Evolutionary conservation across 2,329 filamentous ascomycete genomes (phyloP).

Genomic region (Paraconiothyrium brasiliense): DNA sequence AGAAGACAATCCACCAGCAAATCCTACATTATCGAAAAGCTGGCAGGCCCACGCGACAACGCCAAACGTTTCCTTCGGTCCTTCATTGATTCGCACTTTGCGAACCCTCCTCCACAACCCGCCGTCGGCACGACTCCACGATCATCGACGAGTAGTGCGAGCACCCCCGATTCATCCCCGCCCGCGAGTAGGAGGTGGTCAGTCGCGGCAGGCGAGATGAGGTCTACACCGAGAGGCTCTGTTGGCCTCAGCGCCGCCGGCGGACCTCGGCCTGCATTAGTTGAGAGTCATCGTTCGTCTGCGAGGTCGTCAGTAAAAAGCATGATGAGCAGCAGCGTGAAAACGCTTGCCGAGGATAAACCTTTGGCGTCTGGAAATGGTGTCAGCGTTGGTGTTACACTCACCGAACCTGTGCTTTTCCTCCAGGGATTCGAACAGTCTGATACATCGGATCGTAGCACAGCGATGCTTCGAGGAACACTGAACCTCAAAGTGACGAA

Average conservation of each 20-base stretch:
- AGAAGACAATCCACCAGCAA: constrained; percentile 44
- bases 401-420: constrained; percentile 84
- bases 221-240: constrained; percentile 51
- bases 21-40: constrained; percentile 54
- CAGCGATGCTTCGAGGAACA: constrained; percentile 85
- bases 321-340: constrained; percentile 42
- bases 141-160: constrained; percentile 43
- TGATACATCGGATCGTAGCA: constrained; percentile 70
- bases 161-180: constrained; percentile 38
- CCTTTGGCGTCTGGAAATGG: constrained; percentile 82
- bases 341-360: constrained; percentile 62
- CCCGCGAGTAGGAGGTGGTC: constrained; percentile 39
- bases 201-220: constrained; percentile 47
- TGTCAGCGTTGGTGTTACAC: constrained; percentile 74
- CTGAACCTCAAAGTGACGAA: constrained; percentile 85
- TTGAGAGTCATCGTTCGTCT: constrained; percentile 52
- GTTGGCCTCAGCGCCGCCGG: constrained; percentile 49
- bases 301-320: constrained; percentile 45
- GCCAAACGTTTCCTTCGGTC: constrained; percentile 61
- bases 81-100: constrained; percentile 52
- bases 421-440: constrained; percentile 81
- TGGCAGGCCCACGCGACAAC: constrained; percentile 61
- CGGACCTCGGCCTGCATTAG: constrained; percentile 52
- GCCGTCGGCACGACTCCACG: constrained; percentile 32
- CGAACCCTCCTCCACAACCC: constrained; percentile 30